Evolutionary conservation across 768 basidiomycete genomes (phyloP).

Genomic region (Mycena polygramma): DNA sequence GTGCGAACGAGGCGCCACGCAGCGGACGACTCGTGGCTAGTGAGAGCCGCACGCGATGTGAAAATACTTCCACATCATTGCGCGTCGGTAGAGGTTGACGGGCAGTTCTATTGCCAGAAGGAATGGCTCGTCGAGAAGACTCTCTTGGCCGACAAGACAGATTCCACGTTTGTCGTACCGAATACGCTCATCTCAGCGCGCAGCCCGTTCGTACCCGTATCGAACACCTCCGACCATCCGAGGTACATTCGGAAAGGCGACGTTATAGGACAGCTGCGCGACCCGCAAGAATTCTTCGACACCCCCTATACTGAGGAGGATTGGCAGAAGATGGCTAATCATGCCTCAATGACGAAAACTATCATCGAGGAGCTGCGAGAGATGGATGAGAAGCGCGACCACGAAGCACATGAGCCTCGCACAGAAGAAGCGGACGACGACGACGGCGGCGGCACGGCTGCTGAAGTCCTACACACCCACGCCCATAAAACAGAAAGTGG

Average conservation of each 20-base stretch:
- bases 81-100: not conserved
- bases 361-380: not conserved
- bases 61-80: not conserved
- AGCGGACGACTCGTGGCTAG: too few relatives aligned
- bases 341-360: too few relatives aligned
- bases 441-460: too few relatives aligned
- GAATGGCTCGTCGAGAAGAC: not conserved
- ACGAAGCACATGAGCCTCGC: too few relatives aligned
- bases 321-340: not conserved
- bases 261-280: too few relatives aligned
- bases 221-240: too few relatives aligned
- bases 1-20: too few relatives aligned
- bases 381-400: not conserved
- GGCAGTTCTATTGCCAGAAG: not conserved
- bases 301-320: too few relatives aligned
- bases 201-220: not conserved
- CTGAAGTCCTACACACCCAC: not conserved
- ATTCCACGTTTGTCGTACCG: not conserved
- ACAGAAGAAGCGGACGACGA: too few relatives aligned
- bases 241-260: too few relatives aligned
- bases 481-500: not conserved
- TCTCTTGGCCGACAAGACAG: not conserved
- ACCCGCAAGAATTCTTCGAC: too few relatives aligned
- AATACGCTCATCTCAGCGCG: not conserved
- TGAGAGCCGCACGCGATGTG: too few relatives aligned